Percentiles rank a stretch among this genome's conserved stretches.
These are phyloP conservation scores for Huntiella abstrusa DNA, from an alignment of 2,329 filamentous ascomycete species.

Conservation along the genomic window DNA sequence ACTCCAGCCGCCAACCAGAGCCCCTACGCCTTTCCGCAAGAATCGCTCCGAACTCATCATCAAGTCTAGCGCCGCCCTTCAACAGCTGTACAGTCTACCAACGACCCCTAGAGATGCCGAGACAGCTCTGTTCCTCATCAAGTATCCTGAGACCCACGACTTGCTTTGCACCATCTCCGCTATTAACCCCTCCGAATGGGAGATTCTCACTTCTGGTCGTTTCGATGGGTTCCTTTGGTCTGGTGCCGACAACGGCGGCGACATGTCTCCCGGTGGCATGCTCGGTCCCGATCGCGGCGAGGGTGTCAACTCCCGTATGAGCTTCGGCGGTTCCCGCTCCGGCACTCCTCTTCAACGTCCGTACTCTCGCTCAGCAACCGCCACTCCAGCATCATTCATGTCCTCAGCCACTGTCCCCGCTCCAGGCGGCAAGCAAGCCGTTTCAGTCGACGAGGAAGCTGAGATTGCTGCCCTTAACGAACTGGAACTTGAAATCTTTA, in stretches of 20 bases:
- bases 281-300: constrained; percentile 20
- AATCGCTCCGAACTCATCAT: constrained; percentile 54
- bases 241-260: constrained; percentile 51
- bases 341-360: constrained; percentile 27
- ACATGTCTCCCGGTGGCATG: constrained; percentile 33
- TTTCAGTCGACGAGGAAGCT: constrained; percentile 83
- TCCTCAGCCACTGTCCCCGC: constrained; percentile 32
- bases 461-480: constrained; percentile 81
- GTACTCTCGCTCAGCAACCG: constrained; percentile 37
- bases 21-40: constrained; percentile 49
- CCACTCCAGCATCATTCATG: constrained; percentile 41
- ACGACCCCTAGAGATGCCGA: constrained; percentile 67
- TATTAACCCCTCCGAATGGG: constrained; percentile 87
- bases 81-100: constrained; percentile 63
- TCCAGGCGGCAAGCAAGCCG: constrained; percentile 33
- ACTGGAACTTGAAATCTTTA: constrained; percentile 81
- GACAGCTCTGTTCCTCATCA: constrained; percentile 67
- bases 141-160: constrained; percentile 64
- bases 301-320: constrained; percentile 12
- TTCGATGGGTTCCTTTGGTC: constrained; percentile 95
- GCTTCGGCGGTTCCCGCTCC: constrained; percentile 7
- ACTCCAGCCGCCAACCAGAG: constrained; percentile 36
- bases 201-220: constrained; percentile 78
- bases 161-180: constrained; percentile 72
- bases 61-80: constrained; percentile 59